phyloP scores from a whole-genome alignment of 2,329 filamentous ascomycete genomes.

The Pleochaeta shiraiana region DNA sequence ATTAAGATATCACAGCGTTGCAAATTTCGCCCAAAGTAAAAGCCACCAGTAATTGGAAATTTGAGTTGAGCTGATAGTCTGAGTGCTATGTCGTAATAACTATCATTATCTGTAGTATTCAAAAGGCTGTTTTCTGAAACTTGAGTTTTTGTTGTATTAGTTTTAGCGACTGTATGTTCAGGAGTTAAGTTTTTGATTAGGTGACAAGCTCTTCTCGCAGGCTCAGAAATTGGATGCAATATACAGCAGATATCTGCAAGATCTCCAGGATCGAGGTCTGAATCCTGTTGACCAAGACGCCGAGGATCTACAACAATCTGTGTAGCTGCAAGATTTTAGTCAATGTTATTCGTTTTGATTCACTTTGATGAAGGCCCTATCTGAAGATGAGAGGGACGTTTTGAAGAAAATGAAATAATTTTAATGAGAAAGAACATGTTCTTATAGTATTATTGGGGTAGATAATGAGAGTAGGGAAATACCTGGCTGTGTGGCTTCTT shows the following conservation, averaged over 20 bases:
- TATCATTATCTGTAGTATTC: conserved; percentile 6
- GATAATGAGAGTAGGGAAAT: conserved; percentile 6
- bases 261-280: conserved; percentile 62
- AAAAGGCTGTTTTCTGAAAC: conserved; percentile 20
- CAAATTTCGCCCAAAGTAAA: conserved; percentile 65
- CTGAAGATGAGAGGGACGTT: conserved; percentile 1
- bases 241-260: conserved; percentile 78
- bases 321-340: conserved; percentile 31
- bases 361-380: too few species aligned
- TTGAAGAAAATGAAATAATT: not conserved
- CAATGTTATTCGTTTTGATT: not conserved
- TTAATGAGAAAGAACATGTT: too few species aligned
- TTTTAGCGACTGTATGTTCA: conserved; percentile 36
- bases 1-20: conserved; percentile 50
- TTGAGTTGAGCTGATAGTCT: conserved; percentile 55
- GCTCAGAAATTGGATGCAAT: conserved; percentile 54
- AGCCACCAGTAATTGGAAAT: conserved; percentile 42
- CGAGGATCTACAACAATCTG: conserved; percentile 66
- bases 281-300: conserved; percentile 57
- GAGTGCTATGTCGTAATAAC: conserved; percentile 44
- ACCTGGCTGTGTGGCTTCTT: conserved; percentile 17
- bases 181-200: conserved; percentile 28
- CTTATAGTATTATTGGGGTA: not conserved
- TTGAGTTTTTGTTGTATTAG: not conserved
- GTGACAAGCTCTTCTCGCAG: conserved; percentile 42